A percentile compares a stretch with the other conserved stretches of the same genome.
Conservation (phyloP, 2,329 filamentous ascomycete species). For the Fusarium haematococcum region DNA sequence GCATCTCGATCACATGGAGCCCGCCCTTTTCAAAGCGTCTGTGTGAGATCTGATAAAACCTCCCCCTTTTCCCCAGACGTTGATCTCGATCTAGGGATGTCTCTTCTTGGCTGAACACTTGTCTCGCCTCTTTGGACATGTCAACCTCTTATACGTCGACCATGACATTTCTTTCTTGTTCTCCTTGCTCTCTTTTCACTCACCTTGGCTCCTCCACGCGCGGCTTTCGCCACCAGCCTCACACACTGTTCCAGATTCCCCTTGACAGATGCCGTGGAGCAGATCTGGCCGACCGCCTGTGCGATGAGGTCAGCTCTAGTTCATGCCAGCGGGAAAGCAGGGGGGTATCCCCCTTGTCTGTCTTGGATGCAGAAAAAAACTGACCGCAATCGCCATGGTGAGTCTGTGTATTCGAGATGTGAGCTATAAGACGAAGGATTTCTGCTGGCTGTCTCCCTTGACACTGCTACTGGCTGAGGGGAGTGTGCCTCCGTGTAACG, state of each 20-base stretch:
- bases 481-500: not conserved
- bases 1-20: slow-evolving; percentile 3
- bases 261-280: slow-evolving; percentile 81
- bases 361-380: slow-evolving; percentile 12
- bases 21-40: not conserved
- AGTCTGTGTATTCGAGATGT: not conserved
- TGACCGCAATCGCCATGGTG: slow-evolving; percentile 45
- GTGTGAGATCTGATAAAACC: slow-evolving; percentile 18
- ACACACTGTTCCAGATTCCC: slow-evolving; percentile 86
- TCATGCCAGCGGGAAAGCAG: slow-evolving; percentile 28
- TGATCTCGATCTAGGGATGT: slow-evolving; percentile 33
- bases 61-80: not conserved
- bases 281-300: slow-evolving; percentile 92
- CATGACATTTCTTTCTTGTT: not conserved
- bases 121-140: not conserved
- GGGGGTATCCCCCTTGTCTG: slow-evolving; percentile 12
- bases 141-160: not conserved
- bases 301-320: slow-evolving; percentile 12
- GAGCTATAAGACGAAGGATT: not conserved
- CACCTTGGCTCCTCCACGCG: slow-evolving; percentile 82
- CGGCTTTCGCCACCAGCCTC: slow-evolving; percentile 77
- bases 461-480: not conserved
- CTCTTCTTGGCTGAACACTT: slow-evolving; percentile 12
- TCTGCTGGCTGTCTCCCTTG: not conserved
- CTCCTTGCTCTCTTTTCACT: slow-evolving; percentile 13